Evolutionary conservation across 2,329 filamentous ascomycete genomes (phyloP).

Genomic region (Zasmidium citrigriseum): DNA sequence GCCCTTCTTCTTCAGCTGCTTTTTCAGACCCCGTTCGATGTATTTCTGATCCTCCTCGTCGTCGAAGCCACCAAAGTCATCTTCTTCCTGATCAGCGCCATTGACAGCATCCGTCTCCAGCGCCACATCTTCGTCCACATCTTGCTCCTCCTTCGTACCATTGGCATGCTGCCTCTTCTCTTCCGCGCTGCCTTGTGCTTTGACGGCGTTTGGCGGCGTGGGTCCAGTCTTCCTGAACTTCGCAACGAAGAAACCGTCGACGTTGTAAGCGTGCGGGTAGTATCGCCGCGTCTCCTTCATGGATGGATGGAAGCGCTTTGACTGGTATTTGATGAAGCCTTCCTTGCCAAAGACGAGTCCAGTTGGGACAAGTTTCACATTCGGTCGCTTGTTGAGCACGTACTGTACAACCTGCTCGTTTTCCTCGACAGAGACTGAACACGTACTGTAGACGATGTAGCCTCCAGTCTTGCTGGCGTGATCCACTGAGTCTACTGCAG

Average conservation of each 20-base stretch:
- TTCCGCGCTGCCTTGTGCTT: constrained; percentile 38
- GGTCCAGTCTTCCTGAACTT: constrained; percentile 94
- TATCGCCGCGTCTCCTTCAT: constrained; percentile 82
- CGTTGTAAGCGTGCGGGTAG: constrained; percentile 90
- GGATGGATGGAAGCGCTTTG: constrained; percentile 85
- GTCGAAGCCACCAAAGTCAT: constrained; percentile 52
- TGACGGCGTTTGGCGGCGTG: constrained; percentile 62
- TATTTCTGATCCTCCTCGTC: constrained; percentile 52
- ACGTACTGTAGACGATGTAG: constrained; percentile 95
- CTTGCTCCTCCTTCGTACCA: constrained; percentile 31
- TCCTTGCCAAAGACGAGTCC: constrained; percentile 88
- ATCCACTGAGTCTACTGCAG: constrained; percentile 93
- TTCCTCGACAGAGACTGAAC: constrained; percentile 90
- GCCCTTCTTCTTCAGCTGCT: constrained; percentile 48
- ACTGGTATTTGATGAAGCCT: constrained; percentile 86
- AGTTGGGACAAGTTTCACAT: constrained; percentile 90
- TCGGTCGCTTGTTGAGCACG: constrained; percentile 84
- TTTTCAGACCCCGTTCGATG: constrained; percentile 48
- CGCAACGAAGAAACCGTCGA: constrained; percentile 97
- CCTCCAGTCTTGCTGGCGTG: constrained; percentile 90
- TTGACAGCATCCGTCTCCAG: constrained; percentile 57
- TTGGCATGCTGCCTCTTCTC: constrained; percentile 33
- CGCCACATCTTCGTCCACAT: constrained; percentile 58
- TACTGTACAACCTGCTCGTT: constrained; percentile 94
- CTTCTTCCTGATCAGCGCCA: constrained; percentile 39